Percentiles rank a stretch among this genome's conserved stretches.
phyloP scores from a whole-genome alignment of 2,329 filamentous ascomycete species.

The Daldinia eschscholtzii region DNA sequence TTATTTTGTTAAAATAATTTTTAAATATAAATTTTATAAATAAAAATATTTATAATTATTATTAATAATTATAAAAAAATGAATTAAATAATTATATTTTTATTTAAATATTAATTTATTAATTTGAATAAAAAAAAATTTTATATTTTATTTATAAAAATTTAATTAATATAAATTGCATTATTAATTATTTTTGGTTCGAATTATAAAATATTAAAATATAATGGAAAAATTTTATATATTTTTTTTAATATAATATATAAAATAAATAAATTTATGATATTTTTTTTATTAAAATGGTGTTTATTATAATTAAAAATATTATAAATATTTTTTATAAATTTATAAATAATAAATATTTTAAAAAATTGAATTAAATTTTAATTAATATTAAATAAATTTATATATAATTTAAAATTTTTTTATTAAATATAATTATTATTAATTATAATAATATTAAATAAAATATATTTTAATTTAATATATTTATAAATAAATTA shows the following conservation, averaged over 20 bases:
- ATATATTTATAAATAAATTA: conserved; percentile 4
- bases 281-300: conserved; percentile 1
- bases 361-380: conserved; percentile 5
- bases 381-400: conserved; percentile 4
- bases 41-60: conserved; percentile 4
- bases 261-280: conserved; percentile 1
- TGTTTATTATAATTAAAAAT: conserved; percentile 5
- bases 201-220: background rate
- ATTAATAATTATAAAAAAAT: background rate
- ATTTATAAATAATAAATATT: conserved; percentile 11
- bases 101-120: conserved; percentile 1
- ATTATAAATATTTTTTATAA: conserved; percentile 5
- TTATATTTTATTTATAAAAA: conserved; percentile 1
- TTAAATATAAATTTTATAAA: background rate
- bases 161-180: background rate
- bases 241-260: conserved; percentile 6
- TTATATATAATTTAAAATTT: conserved; percentile 8
- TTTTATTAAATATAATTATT: conserved; percentile 7
- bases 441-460: conserved; percentile 11
- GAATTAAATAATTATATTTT: background rate
- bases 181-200: background rate
- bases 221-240: background rate
- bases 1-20: background rate
- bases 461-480: background rate
- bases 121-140: background rate